Evolutionary conservation across 2,329 filamentous ascomycete genomes (phyloP).

Genomic region (Claviceps sp.): DNA sequence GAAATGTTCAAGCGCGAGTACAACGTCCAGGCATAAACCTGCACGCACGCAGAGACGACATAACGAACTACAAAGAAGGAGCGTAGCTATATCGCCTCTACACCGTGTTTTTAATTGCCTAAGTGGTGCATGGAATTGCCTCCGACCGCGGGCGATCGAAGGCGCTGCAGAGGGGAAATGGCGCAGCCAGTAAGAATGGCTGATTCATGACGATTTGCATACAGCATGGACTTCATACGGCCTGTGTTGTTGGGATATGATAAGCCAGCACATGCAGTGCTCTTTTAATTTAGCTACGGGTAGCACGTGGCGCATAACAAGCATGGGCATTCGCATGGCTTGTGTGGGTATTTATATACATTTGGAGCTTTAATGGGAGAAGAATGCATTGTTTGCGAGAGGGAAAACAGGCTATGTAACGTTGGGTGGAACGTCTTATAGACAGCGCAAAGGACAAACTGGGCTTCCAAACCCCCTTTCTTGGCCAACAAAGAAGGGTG

Average conservation of each 20-base stretch:
- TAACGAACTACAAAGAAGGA: not conserved
- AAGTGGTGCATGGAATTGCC: not conserved
- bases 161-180: not conserved
- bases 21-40: constrained; percentile 53
- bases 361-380: not conserved
- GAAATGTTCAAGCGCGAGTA: constrained; percentile 80
- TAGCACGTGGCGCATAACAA: not conserved
- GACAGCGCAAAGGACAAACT: not conserved
- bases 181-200: not conserved
- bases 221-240: constrained; percentile 3
- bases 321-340: not conserved
- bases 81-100: constrained; percentile 5
- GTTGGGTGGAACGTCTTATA: constrained; percentile 1
- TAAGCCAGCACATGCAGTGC: not conserved
- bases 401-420: not conserved
- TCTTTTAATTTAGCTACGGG: constrained; percentile 6
- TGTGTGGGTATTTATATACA: constrained; percentile 6
- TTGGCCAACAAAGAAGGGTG: not conserved
- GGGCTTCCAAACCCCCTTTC: not conserved
- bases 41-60: not conserved
- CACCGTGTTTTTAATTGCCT: constrained; percentile 1
- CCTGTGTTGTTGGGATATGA: constrained; percentile 5
- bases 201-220: constrained; percentile 6
- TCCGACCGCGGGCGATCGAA: not conserved
- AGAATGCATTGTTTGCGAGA: not conserved